Evolutionary conservation across 257 asterid species (phyloP).

Genomic region (Apocynum venetum): DNA sequence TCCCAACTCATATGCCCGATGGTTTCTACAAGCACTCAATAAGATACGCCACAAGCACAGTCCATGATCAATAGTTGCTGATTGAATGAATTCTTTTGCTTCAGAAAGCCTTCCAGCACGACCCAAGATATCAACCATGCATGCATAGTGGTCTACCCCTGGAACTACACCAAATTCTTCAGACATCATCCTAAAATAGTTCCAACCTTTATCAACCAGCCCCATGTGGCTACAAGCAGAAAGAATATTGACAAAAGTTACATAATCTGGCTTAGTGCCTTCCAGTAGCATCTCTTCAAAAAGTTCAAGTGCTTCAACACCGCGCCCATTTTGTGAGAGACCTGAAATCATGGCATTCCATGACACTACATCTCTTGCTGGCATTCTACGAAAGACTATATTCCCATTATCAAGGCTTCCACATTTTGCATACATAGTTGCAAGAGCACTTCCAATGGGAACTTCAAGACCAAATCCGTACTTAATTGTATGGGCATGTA

Average conservation of each 20-base stretch:
- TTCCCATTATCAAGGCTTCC: slow-evolving; percentile 64
- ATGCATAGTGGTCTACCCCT: slow-evolving; percentile 67
- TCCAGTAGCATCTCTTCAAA: slow-evolving; percentile 67
- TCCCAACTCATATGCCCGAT: slow-evolving; percentile 67
- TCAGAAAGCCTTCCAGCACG: slow-evolving; percentile 79
- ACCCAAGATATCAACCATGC: slow-evolving; percentile 83
- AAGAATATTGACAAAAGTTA: slow-evolving; percentile 67
- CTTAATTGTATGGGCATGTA: slow-evolving; percentile 67
- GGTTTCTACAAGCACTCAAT: slow-evolving; percentile 68
- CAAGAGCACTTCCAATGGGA: slow-evolving; percentile 84
- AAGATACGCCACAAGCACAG: slow-evolving; percentile 77
- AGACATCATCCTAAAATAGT: slow-evolving; percentile 53
- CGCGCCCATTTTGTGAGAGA: slow-evolving; percentile 76
- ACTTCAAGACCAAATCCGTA: slow-evolving; percentile 65
- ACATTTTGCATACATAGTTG: slow-evolving; percentile 81
- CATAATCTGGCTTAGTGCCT: slow-evolving; percentile 56
- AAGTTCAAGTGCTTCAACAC: slow-evolving; percentile 63
- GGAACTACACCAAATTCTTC: slow-evolving; percentile 48
- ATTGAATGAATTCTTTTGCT: slow-evolving; percentile 70
- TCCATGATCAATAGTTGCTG: slow-evolving; percentile 58
- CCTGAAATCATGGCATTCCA: slow-evolving; percentile 96
- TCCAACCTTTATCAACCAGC: slow-evolving; percentile 60
- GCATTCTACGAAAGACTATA: slow-evolving; percentile 60
- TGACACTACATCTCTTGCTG: slow-evolving; percentile 63
- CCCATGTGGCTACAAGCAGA: slow-evolving; percentile 94